A percentile compares a stretch with the other conserved stretches of the same genome.
phyloP scores from a whole-genome alignment of 805 yeast species.

The Yarrowia hollandica region DNA sequence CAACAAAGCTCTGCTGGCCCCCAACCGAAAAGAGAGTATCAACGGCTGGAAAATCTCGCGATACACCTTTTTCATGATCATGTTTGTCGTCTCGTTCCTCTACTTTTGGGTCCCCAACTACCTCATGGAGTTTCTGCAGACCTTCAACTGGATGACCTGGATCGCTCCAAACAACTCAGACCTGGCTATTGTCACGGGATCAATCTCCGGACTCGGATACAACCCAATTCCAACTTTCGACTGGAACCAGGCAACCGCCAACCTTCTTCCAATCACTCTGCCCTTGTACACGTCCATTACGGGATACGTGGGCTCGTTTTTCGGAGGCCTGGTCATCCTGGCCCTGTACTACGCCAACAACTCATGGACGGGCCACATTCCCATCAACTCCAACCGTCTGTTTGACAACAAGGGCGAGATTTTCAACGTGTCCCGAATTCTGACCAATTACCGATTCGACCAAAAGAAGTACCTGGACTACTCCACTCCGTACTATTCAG shows the following conservation, averaged over 20 bases:
- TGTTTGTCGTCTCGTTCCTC: slow-evolving; percentile 49
- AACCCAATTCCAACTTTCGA: slow-evolving; percentile 53
- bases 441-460: slow-evolving; percentile 42
- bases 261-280: slow-evolving; percentile 42
- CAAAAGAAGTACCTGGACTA: slow-evolving; percentile 52
- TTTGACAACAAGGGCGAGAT: slow-evolving; percentile 55
- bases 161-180: slow-evolving; percentile 54
- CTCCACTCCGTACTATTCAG: slow-evolving; percentile 67
- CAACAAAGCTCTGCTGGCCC: slow-evolving; percentile 44
- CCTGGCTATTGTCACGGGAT: slow-evolving; percentile 64
- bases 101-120: slow-evolving; percentile 73
- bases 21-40: slow-evolving; percentile 47
- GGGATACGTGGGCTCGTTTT: slow-evolving; percentile 46
- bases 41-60: slow-evolving; percentile 65
- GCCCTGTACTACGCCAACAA: slow-evolving; percentile 56
- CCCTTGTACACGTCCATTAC: slow-evolving; percentile 48
- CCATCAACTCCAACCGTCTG: slow-evolving; percentile 55
- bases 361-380: slow-evolving; percentile 61
- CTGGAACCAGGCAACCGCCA: slow-evolving; percentile 42
- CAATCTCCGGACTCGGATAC: slow-evolving; percentile 51
- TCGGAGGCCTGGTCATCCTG: slow-evolving; percentile 51
- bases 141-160: slow-evolving; percentile 67
- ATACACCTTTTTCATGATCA: slow-evolving; percentile 51
- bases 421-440: slow-evolving; percentile 51
- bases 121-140: slow-evolving; percentile 60